Percentiles rank a stretch among this genome's conserved stretches.
These are phyloP conservation scores for Cyclotella kingstonii DNA, from an alignment of 108 stramenopile species.

Conservation along the genomic window DNA sequence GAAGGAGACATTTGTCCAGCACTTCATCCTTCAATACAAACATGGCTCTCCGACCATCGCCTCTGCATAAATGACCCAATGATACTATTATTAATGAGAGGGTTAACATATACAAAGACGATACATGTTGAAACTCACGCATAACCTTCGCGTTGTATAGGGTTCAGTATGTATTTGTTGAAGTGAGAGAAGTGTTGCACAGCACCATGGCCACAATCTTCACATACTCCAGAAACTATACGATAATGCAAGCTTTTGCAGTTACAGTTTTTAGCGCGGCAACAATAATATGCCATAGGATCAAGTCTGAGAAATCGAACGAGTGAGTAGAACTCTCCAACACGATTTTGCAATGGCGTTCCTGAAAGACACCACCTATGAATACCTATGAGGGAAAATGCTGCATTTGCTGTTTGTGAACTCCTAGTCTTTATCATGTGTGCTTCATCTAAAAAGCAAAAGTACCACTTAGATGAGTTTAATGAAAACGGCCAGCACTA, in stretches of 20 bases:
- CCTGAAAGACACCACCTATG: slow-evolving; percentile 94
- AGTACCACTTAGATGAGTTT: background rate
- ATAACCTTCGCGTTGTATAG: slow-evolving; percentile 82
- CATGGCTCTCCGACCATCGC: slow-evolving; percentile 93
- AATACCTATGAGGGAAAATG: slow-evolving; percentile 87
- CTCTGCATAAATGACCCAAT: slow-evolving; percentile 58
- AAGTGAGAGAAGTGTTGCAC: slow-evolving; percentile 94
- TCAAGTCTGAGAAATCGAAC: slow-evolving; percentile 94
- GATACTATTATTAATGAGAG: background rate
- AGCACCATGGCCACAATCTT: slow-evolving; percentile 89
- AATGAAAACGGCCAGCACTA: background rate
- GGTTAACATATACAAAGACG: background rate
- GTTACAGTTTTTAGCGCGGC: slow-evolving; percentile 80
- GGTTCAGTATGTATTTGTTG: slow-evolving; percentile 93
- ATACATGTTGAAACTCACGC: background rate
- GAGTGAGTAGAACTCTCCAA: slow-evolving; percentile 96
- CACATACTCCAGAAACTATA: slow-evolving; percentile 76
- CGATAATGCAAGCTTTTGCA: slow-evolving; percentile 93
- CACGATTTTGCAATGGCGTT: slow-evolving; percentile 98
- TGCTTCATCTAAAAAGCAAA: slow-evolving; percentile 47
- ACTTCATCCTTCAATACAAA: slow-evolving; percentile 76
- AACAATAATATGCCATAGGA: slow-evolving; percentile 97
- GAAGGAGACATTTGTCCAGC: slow-evolving; percentile 85
- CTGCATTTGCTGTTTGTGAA: slow-evolving; percentile 94
- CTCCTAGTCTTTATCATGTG: slow-evolving; percentile 91